Evolutionary conservation across 1,284 basidiomycete genomes (phyloP).

Genomic region (Prillingera fragicola): DNA sequence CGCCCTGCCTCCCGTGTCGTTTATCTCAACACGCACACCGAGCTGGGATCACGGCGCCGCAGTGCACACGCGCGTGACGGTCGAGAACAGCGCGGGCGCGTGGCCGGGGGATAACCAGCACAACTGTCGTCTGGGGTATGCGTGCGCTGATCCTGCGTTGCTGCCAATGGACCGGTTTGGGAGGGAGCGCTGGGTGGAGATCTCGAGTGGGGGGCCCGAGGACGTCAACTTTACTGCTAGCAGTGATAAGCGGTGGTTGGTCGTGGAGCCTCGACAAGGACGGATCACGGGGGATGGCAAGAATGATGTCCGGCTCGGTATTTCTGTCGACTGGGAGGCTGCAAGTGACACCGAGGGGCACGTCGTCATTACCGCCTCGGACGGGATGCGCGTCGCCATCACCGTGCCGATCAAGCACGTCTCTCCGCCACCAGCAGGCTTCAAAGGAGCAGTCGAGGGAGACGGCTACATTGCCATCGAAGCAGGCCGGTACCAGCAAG

Average conservation of each 20-base stretch:
- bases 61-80: constrained; percentile 57
- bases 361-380: constrained; percentile 53
- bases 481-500: constrained; percentile 53
- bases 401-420: constrained; percentile 42
- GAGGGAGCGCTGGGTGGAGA: constrained; percentile 56
- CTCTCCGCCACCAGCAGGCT: constrained; percentile 42
- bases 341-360: background rate
- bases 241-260: constrained; percentile 56
- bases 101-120: constrained; percentile 39
- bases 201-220: constrained; percentile 58
- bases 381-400: constrained; percentile 41
- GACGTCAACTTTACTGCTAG: constrained; percentile 57
- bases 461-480: constrained; percentile 62
- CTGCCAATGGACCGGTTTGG: constrained; percentile 56
- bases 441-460: constrained; percentile 62
- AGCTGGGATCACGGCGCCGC: background rate
- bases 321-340: constrained; percentile 58
- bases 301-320: constrained; percentile 55
- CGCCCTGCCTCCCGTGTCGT: constrained; percentile 39
- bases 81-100: constrained; percentile 56
- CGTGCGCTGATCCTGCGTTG: constrained; percentile 53
- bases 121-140: constrained; percentile 52
- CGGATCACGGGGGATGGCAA: constrained; percentile 52
- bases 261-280: constrained; percentile 51
- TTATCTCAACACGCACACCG: constrained; percentile 4